Conservation (phyloP, 2,329 filamentous ascomycete species). For the Sphaerulina populicola region DNA sequence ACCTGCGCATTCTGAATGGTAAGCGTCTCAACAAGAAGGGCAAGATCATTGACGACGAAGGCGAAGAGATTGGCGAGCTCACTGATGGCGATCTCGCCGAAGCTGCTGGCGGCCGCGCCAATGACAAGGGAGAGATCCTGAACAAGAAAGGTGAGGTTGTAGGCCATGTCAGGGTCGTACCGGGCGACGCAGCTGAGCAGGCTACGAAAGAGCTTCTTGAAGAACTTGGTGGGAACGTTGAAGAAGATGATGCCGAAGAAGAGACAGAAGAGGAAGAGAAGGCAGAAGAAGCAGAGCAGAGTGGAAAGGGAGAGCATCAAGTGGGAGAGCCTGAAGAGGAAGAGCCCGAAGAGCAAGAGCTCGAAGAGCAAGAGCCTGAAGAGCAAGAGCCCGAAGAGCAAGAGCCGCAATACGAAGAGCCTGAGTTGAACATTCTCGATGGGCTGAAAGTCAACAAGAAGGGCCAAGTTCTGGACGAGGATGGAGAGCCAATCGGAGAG, state of each 20-base stretch:
- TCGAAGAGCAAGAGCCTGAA: constrained; percentile 2
- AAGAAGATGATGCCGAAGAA: constrained; percentile 28
- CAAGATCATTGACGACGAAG: constrained; percentile 45
- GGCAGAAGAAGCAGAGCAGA: not conserved
- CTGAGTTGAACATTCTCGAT: constrained; percentile 42
- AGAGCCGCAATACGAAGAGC: constrained; percentile 26
- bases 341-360: constrained; percentile 24
- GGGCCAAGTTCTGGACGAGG: constrained; percentile 46
- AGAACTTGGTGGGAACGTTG: constrained; percentile 39
- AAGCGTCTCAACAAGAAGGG: constrained; percentile 52
- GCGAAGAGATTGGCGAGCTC: constrained; percentile 45
- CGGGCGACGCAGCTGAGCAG: constrained; percentile 45
- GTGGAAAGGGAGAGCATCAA: constrained; percentile 6
- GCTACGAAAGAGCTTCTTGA: constrained; percentile 44
- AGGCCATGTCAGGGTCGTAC: constrained; percentile 42
- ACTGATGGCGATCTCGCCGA: constrained; percentile 40
- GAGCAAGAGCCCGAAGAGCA: constrained; percentile 18
- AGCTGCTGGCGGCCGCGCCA: constrained; percentile 43
- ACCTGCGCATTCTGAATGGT: constrained; percentile 44
- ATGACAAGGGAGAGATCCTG: constrained; percentile 45
- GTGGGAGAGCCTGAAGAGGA: constrained; percentile 8
- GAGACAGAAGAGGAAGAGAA: constrained; percentile 21
- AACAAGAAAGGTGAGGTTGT: constrained; percentile 46
- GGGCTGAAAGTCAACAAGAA: constrained; percentile 54
- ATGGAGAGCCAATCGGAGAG: constrained; percentile 47